A percentile compares a stretch with the other conserved stretches of the same genome.
phyloP scores from a whole-genome alignment of 129 eudicot genomes.

The Heracleum sosnowskyi region DNA sequence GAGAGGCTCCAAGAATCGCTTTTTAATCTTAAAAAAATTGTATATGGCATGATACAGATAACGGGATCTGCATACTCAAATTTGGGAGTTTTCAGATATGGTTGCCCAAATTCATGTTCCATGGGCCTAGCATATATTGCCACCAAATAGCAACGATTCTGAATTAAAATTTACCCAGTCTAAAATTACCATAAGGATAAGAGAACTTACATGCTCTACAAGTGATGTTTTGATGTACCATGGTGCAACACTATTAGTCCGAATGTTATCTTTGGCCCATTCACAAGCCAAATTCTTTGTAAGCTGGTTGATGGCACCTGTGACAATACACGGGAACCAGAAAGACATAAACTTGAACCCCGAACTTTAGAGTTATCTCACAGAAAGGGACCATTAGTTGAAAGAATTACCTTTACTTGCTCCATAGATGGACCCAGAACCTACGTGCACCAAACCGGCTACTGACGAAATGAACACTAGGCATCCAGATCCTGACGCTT shows the following conservation, averaged over 20 bases:
- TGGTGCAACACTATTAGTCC: constrained; percentile 70
- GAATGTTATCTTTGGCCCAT: constrained; percentile 82
- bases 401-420: constrained; percentile 60
- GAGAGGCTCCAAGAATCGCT: not conserved
- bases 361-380: not conserved
- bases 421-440: constrained; percentile 59
- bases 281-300: constrained; percentile 84
- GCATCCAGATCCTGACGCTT: constrained; percentile 60
- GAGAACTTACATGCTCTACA: constrained; percentile 47
- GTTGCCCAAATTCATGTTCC: not conserved
- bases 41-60: not conserved
- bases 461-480: constrained; percentile 82
- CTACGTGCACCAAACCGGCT: constrained; percentile 45
- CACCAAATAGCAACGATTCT: not conserved
- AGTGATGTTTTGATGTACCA: constrained; percentile 61
- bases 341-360: not conserved
- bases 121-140: not conserved
- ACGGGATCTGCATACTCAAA: not conserved
- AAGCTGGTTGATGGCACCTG: constrained; percentile 88
- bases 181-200: not conserved
- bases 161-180: not conserved
- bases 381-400: not conserved
- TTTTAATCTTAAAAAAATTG: not conserved
- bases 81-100: not conserved
- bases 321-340: not conserved